Evolutionary conservation across 495 filamentous ascomycete genomes (phyloP), one percentile per base, ranked within the genome.

Genomic region (Xylaria flabelliformis): DNA sequence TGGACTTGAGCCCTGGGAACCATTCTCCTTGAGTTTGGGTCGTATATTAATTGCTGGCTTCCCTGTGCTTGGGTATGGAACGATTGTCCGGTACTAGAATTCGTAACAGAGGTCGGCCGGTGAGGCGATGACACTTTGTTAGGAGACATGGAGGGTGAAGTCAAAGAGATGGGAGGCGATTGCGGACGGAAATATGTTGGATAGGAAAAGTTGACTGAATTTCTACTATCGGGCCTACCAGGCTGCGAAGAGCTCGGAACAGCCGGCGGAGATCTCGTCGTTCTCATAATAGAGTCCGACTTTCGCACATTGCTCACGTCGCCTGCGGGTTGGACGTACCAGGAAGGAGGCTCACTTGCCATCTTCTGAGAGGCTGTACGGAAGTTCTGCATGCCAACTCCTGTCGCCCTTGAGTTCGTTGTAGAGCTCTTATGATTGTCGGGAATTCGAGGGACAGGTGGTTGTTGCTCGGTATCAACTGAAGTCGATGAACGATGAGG

Each of bases 171-270:
- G 0, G 74, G 64, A 64, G 87, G 82, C 74, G 86, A 86, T 75
- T 89, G 77, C 32, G 75, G 66, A 15, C 74, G 75, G 13, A 74
- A 77, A 19, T 17, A 58, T 26, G 71, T 90, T 4, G 94, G 94
- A 50, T 94, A 93, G 8, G 94, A 97, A 76, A 96, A 97, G 80
- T 97, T 97, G 74, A 95, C 85, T 3, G 92, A 84, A 17, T 84
- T 88, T 74, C 88, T 84, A 76, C 90, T 93, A 21, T 82, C 84
- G 13, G 91, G 85, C 68, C 89, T 70, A 50, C 69, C 72, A 17
- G 71, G 42, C 26, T 64, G 69, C 19, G 70, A 41, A 58, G 56
- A 41, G 41, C 9, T 62, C 51, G 69, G 61, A 15, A 53, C 58
- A 26, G 59, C 64, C 10, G 67, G 42, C 58, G 78, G 78, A 12